Percentiles rank a stretch among this genome's conserved stretches.
phyloP scores from a whole-genome alignment of 2,329 filamentous ascomycete species.

The Talaromyces sp. region DNA sequence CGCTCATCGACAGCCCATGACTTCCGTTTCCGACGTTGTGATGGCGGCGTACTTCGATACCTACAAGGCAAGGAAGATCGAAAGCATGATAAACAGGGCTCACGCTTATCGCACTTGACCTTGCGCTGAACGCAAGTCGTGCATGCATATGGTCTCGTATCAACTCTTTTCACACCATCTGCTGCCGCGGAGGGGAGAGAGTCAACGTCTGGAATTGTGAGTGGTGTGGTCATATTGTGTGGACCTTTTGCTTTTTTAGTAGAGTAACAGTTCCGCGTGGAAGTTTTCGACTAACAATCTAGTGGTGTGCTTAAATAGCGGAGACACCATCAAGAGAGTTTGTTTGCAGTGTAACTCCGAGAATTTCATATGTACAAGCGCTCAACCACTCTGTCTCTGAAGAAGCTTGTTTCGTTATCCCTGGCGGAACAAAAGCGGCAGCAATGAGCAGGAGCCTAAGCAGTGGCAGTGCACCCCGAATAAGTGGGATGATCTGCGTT shows the following conservation, averaged over 20 bases:
- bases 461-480: not conserved
- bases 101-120: not conserved
- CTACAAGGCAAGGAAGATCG: not conserved
- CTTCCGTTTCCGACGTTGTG: not conserved
- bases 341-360: not conserved
- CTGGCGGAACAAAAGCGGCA: not conserved
- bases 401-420: not conserved
- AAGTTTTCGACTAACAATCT: not conserved
- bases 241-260: not conserved
- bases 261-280: not conserved
- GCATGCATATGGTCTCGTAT: not conserved
- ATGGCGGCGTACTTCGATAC: not conserved
- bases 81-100: not conserved
- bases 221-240: not conserved
- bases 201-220: not conserved
- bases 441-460: not conserved
- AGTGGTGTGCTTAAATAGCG: not conserved
- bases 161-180: not conserved
- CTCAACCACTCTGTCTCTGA: not conserved
- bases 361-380: not conserved
- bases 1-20: not conserved
- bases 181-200: not conserved
- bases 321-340: not conserved
- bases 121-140: not conserved
- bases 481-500: not conserved